Evolutionary conservation across 352 stramenopile genomes (phyloP).

Genomic region (Phytophthora litchii): DNA sequence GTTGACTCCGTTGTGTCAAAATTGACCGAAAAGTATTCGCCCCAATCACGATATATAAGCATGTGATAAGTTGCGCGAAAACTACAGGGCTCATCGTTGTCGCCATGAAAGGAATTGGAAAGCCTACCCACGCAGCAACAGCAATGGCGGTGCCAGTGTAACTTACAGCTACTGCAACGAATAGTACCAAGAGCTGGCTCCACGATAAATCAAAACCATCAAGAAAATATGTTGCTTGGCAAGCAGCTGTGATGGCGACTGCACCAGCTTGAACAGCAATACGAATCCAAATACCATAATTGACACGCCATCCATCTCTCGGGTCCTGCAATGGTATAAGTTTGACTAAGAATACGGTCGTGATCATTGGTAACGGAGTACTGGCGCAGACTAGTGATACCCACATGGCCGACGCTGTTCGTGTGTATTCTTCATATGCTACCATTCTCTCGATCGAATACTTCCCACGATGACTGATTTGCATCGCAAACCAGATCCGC

Average conservation of each 20-base stretch:
- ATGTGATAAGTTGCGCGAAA: too few relatives aligned
- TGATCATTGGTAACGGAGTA: conserved; percentile 1
- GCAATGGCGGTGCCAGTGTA: background rate
- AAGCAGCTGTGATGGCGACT: background rate
- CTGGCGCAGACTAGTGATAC: conserved; percentile 2
- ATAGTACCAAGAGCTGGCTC: background rate
- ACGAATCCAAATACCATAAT: conserved; percentile 15
- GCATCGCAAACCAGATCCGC: conserved; percentile 17
- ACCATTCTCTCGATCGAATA: too few relatives aligned
- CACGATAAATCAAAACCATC: background rate
- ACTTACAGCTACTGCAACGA: background rate
- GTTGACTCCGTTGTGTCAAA: background rate
- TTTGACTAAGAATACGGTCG: conserved; percentile 6
- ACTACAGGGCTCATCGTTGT: conserved; percentile 6
- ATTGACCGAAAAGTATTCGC: background rate
- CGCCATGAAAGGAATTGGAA: conserved; percentile 21
- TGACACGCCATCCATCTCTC: background rate
- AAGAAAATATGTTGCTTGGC: conserved; percentile 2
- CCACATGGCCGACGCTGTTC: background rate
- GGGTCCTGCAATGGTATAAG: conserved; percentile 8
- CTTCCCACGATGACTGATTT: conserved; percentile 31
- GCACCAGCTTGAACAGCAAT: background rate
- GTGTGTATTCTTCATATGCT: conserved; percentile 32
- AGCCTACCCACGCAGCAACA: background rate
- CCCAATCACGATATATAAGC: conserved; percentile 6